Evolutionary conservation across 2,329 filamentous ascomycete species (phyloP).

Genomic region (Niveomyces coronatus): DNA sequence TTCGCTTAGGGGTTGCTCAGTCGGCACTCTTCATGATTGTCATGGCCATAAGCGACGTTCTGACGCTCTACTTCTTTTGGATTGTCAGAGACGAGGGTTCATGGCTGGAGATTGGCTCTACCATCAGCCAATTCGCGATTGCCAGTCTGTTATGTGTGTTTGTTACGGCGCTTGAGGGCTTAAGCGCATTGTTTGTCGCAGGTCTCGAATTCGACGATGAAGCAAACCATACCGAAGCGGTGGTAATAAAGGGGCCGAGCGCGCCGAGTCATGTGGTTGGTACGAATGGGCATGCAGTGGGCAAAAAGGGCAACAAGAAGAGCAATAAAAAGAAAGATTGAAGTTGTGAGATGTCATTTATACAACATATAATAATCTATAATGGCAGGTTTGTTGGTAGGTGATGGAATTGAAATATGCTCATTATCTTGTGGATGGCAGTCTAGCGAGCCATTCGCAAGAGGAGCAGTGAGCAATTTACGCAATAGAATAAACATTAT

Average conservation of each 20-base stretch:
- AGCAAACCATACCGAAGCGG: neutral
- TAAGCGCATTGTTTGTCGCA: conserved; percentile 72
- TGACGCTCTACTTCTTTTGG: conserved; percentile 96
- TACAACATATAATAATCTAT: neutral
- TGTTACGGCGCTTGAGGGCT: conserved; percentile 74
- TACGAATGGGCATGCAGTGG: conserved; percentile 2
- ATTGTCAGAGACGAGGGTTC: conserved; percentile 93
- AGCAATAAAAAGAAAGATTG: conserved; percentile 3
- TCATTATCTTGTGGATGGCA: too few relatives aligned
- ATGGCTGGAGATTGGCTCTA: conserved; percentile 96
- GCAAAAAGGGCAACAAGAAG: conserved; percentile 5
- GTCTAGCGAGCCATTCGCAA: too few relatives aligned
- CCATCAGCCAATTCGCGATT: conserved; percentile 91
- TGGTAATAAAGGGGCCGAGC: neutral
- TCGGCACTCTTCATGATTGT: conserved; percentile 90
- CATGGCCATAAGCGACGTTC: conserved; percentile 80
- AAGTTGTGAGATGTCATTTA: neutral
- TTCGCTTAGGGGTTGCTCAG: conserved; percentile 70
- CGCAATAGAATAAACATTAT: too few relatives aligned
- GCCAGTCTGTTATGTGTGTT: conserved; percentile 84
- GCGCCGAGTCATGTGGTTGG: neutral
- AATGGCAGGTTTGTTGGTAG: neutral
- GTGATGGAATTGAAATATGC: too few relatives aligned
- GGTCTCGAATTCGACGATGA: conserved; percentile 57
- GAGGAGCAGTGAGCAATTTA: too few relatives aligned